Base-by-base conservation (phyloP, 495 filamentous ascomycete genomes). In the Penicillium subrubescens region DNA sequence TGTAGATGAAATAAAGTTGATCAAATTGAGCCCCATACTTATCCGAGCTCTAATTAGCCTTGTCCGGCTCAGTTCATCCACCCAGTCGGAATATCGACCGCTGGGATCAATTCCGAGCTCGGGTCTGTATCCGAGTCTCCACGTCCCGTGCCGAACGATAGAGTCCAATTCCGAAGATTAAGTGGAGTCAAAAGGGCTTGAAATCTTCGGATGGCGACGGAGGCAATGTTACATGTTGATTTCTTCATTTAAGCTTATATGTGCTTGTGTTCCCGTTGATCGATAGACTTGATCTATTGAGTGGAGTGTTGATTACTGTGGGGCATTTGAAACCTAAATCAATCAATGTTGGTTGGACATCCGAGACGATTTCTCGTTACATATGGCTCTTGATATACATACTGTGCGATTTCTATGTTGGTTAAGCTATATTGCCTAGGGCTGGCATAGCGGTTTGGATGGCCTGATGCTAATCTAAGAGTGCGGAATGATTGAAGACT, bases 401-500 rank as follows among this genome's bases (percentile, higher is more conserved):
- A 6, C 6, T 35, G 33, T 27, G 25, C 25, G 25, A 4, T 27
- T 27, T 27, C 4, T 1, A 27, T 27, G 25, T 27, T 27, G 25
- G 4, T 27, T 27, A 4, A 1, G 35, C 10, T 37, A 11, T 37
- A 14, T 14, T 14, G 12, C 35, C 14, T 37, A 10, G 35, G 35
- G 1, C 14, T 1, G 35, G 35, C 11, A 37, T 37, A 12, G 35
- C 10, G 35, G 35, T 37, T 37, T 8, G 11, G 7, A 37, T 37
- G 10, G 35, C 12, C 33, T 11, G 2, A 8, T 35, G 6, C 2
- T 35, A 11, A 11, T 35, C 33, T 11, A 11, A 35, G 11, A 35
- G 11, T 6, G 82, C 64, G 89, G 12, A 39, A 12, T 4, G 11
- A 39, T 14, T 1, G 12, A 4, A 39, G 35, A 15, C 35, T 14